A percentile compares a stretch with the other conserved stretches of the same genome.
phyloP scores from a whole-genome alignment of 2,329 filamentous ascomycete species.

The Neonectria faginata region DNA sequence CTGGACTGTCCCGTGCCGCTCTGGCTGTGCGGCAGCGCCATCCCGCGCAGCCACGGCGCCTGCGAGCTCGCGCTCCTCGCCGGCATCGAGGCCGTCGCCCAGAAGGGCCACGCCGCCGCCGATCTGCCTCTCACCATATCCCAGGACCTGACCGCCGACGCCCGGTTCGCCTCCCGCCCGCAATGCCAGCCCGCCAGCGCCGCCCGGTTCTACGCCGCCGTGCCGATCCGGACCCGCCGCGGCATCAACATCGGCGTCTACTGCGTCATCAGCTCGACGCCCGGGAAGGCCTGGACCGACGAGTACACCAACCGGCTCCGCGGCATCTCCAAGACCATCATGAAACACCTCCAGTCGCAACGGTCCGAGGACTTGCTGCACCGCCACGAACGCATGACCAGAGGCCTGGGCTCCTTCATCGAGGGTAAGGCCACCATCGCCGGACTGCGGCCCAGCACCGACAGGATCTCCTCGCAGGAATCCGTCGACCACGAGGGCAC shows the following conservation, averaged over 20 bases:
- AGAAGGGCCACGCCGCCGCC: not conserved
- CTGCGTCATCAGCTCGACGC: constrained; percentile 46
- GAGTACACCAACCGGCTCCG: constrained; percentile 43
- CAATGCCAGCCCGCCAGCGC: constrained; percentile 40
- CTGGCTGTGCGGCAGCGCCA: constrained; percentile 48
- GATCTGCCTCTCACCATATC: constrained; percentile 50
- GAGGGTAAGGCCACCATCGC: constrained; percentile 49
- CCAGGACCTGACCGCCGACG: constrained; percentile 49
- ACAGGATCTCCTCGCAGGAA: not conserved
- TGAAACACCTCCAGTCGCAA: constrained; percentile 51
- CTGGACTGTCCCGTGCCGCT: constrained; percentile 42
- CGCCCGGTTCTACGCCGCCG: constrained; percentile 55
- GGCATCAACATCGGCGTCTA: constrained; percentile 58
- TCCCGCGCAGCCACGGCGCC: constrained; percentile 45
- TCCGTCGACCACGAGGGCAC: constrained; percentile 18
- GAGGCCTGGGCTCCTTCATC: constrained; percentile 52
- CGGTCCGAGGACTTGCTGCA: constrained; percentile 43
- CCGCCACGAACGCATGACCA: constrained; percentile 52
- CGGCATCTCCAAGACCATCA: constrained; percentile 48
- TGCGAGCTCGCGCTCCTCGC: constrained; percentile 47
- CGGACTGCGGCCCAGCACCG: constrained; percentile 23
- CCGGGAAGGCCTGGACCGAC: constrained; percentile 40
- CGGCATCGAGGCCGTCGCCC: not conserved
- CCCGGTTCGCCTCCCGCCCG: constrained; percentile 44
- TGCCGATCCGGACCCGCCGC: constrained; percentile 54